phyloP scores from a whole-genome alignment of 2,329 filamentous ascomycete species.

The Aulographum hederae region DNA sequence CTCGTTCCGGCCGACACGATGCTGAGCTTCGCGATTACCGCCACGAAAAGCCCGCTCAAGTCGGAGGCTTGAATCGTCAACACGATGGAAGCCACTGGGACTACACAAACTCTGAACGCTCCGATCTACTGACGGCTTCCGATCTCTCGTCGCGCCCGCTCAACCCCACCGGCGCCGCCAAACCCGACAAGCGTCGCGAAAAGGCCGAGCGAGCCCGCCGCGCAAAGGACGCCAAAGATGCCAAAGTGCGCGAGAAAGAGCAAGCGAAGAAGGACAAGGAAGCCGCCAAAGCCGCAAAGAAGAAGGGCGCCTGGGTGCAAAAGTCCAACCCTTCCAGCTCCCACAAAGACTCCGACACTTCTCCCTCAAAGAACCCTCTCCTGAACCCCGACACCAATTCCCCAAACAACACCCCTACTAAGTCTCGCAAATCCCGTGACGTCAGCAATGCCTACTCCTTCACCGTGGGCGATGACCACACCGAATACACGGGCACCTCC shows the following conservation, averaged over 20 bases:
- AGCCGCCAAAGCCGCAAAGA: slow-evolving; percentile 23
- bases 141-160: slow-evolving; percentile 25
- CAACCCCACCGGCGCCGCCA: slow-evolving; percentile 21
- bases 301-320: slow-evolving; percentile 20
- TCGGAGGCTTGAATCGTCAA: slow-evolving; percentile 75
- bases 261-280: slow-evolving; percentile 16
- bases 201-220: slow-evolving; percentile 10
- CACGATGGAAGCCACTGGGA: slow-evolving; percentile 67
- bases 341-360: slow-evolving; percentile 8
- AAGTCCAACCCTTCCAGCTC: slow-evolving; percentile 12
- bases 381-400: no score
- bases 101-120: slow-evolving; percentile 48
- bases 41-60: slow-evolving; percentile 66
- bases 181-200: slow-evolving; percentile 10
- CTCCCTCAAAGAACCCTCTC: slow-evolving; percentile 8
- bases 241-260: slow-evolving; percentile 16
- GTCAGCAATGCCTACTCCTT: slow-evolving; percentile 13
- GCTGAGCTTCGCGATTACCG: slow-evolving; percentile 65
- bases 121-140: no score
- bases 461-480: slow-evolving; percentile 25
- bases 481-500: slow-evolving; percentile 21
- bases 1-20: slow-evolving; percentile 28
- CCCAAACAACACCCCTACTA: slow-evolving; percentile 9
- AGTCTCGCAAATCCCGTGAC: slow-evolving; percentile 9
- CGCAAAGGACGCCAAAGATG: slow-evolving; percentile 30